Evolutionary conservation across 148 eudicot species (phyloP), one percentile per base, ranked within the genome.

Genomic region (Cornus controversa): DNA sequence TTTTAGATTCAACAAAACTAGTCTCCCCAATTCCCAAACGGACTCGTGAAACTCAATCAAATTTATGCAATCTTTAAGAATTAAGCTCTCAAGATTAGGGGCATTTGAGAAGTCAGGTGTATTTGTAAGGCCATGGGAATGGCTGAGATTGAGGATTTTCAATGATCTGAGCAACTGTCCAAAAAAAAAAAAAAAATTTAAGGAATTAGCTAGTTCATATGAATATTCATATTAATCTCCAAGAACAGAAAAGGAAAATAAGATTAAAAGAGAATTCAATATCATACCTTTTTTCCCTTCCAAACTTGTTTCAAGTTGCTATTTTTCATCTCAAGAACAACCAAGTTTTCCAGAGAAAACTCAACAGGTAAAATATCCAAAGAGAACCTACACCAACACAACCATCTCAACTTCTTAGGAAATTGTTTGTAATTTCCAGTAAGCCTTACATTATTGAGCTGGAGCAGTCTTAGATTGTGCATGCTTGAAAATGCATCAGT

Each of bases 381-480:
- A 22, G 80, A 66, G 57, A 45, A 76, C 66, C 83, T 71, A 71
- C 7, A 67, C 83, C 79, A 75, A 65, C 63, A 22, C 62, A 81
- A 57, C 31, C 31, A 29, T 29, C 1, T 29, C 31, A 29, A 29
- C 31, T 29, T 29, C 31, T 29, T 29, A 29, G 31, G 31, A 29
- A 29, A 29, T 29, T 29, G 1, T 29, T 29, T 3, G 31, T 29
- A 29, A 3, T 29, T 53, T 64, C 71, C 72, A 0, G 76, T 15
- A 45, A 81, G 45, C 13, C 26, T 28, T 8, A 36, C 83, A 31
- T 76, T 28, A 53, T 36, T 66, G 2, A 81, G 54, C 18, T 64
- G 40, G 22, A 81, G 80, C 23, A 81, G 60, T 69, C 74, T 72
- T 34, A 81, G 23, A 0, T 54, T 72, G 58, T 29, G 58, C 80